Percentiles rank a stretch among this genome's conserved stretches.
Conservation (phyloP, 768 basidiomycete genomes). For the Phanerochaete sordida region DNA sequence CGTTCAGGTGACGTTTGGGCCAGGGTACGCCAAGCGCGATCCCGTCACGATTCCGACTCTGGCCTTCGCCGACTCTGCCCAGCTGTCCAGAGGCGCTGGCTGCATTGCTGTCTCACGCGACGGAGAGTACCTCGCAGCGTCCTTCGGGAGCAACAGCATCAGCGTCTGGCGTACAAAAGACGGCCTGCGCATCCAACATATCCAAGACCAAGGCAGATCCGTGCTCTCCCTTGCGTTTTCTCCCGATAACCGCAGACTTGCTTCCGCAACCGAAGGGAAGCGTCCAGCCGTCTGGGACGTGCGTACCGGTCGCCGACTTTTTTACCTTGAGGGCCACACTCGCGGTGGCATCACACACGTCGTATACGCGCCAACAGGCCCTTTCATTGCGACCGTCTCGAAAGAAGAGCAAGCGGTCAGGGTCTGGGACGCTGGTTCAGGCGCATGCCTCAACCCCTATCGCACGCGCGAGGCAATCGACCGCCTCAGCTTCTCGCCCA, state of each 20-base stretch:
- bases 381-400: constrained; percentile 17
- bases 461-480: too few species aligned
- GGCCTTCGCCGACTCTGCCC: too few species aligned
- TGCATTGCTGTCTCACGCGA: too few species aligned
- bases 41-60: too few species aligned
- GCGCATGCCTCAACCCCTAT: background rate
- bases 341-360: constrained; percentile 9
- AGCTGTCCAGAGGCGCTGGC: too few species aligned
- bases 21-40: too few species aligned
- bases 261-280: constrained; percentile 18
- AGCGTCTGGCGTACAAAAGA: constrained; percentile 23
- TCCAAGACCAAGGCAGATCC: constrained; percentile 8
- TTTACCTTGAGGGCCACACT: constrained; percentile 9
- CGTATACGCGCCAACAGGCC: constrained; percentile 23
- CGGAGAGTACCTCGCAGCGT: too few species aligned
- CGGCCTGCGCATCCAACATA: background rate
- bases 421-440: constrained; percentile 21
- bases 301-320: constrained; percentile 1
- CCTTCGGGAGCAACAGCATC: background rate
- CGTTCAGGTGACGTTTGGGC: too few species aligned
- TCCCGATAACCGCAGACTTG: constrained; percentile 19
- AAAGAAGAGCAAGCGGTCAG: constrained; percentile 17
- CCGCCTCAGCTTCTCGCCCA: too few species aligned
- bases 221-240: constrained; percentile 22
- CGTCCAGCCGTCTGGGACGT: constrained; percentile 19